phyloP scores from a whole-genome alignment of 1,284 basidiomycete species.

The Ceratorhiza oryzae-sativae region DNA sequence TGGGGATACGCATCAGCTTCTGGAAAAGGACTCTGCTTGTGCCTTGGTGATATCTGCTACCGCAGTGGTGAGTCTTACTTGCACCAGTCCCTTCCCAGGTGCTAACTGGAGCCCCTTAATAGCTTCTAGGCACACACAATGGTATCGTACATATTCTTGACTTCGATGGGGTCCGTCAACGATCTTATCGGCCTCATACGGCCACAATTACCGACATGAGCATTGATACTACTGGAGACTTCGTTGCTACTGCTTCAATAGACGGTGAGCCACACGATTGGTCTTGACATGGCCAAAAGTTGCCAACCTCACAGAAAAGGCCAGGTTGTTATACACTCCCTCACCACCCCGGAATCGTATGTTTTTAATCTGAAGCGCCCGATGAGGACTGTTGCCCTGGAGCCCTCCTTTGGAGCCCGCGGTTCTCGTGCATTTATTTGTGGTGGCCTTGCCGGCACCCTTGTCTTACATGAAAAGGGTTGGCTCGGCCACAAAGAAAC shows the following conservation, averaged over 20 bases:
- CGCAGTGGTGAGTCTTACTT: slow-evolving; percentile 64
- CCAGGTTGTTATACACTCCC: slow-evolving; percentile 87
- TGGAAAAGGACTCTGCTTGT: slow-evolving; percentile 88
- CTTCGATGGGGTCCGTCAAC: slow-evolving; percentile 80
- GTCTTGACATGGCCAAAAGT: slow-evolving; percentile 40
- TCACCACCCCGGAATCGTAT: slow-evolving; percentile 83
- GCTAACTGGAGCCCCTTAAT: slow-evolving; percentile 36
- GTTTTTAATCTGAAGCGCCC: slow-evolving; percentile 93
- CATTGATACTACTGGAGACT: slow-evolving; percentile 86
- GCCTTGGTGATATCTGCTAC: slow-evolving; percentile 80
- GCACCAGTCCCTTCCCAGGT: slow-evolving; percentile 35
- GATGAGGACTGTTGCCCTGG: slow-evolving; percentile 87
- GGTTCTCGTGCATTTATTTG: slow-evolving; percentile 87
- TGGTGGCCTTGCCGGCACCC: slow-evolving; percentile 89
- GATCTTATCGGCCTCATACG: slow-evolving; percentile 91
- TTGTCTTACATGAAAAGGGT: slow-evolving; percentile 91
- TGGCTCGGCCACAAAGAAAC: slow-evolving; percentile 97
- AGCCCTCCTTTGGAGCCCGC: slow-evolving; percentile 88
- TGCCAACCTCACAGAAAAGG: slow-evolving; percentile 57
- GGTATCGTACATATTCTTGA: slow-evolving; percentile 91
- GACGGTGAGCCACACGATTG: slow-evolving; percentile 70
- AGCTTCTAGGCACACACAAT: slow-evolving; percentile 90
- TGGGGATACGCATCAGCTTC: slow-evolving; percentile 77
- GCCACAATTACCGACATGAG: slow-evolving; percentile 88
- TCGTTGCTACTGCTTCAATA: slow-evolving; percentile 91